These are phyloP conservation scores for Paramecium octaurelia DNA, from an alignment of 73 alveolate species.

Conservation along the genomic window DNA sequence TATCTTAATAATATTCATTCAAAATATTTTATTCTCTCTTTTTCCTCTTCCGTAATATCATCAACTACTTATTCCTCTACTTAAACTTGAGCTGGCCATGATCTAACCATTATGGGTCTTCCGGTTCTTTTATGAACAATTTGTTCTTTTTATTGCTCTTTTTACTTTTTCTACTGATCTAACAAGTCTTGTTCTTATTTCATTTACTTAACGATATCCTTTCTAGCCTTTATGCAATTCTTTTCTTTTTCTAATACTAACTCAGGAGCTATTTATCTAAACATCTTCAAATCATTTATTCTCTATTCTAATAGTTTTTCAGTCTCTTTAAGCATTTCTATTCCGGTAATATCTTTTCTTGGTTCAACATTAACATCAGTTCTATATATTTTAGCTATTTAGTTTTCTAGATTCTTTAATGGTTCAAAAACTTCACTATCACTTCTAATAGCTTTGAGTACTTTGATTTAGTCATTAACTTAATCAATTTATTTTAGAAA, in stretches of 20 bases:
- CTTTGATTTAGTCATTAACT: constrained; percentile 44
- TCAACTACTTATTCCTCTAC: constrained; percentile 2
- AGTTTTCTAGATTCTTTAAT: neutral
- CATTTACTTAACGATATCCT: neutral
- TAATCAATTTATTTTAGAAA: constrained; percentile 20
- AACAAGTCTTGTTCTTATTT: neutral
- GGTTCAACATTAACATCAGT: constrained; percentile 34
- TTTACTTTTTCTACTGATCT: neutral
- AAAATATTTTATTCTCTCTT: constrained; percentile 20
- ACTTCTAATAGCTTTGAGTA: constrained; percentile 23
- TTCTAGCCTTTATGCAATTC: neutral
- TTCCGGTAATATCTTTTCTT: constrained; percentile 56
- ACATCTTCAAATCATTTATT: neutral
- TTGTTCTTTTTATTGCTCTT: constrained; percentile 24
- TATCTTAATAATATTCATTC: neutral
- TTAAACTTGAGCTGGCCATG: constrained; percentile 43
- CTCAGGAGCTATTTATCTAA: neutral
- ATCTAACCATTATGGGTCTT: constrained; percentile 50
- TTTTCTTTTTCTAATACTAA: constrained; percentile 27
- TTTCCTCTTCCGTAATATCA: constrained; percentile 43
- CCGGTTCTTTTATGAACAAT: constrained; percentile 17
- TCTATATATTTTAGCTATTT: constrained; percentile 9
- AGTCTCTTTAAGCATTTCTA: constrained; percentile 48
- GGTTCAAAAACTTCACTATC: constrained; percentile 39
- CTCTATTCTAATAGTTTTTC: neutral